These are phyloP conservation scores for Colletotrichum aenigma DNA, from an alignment of 2,329 filamentous ascomycete genomes.

Conservation along the genomic window DNA sequence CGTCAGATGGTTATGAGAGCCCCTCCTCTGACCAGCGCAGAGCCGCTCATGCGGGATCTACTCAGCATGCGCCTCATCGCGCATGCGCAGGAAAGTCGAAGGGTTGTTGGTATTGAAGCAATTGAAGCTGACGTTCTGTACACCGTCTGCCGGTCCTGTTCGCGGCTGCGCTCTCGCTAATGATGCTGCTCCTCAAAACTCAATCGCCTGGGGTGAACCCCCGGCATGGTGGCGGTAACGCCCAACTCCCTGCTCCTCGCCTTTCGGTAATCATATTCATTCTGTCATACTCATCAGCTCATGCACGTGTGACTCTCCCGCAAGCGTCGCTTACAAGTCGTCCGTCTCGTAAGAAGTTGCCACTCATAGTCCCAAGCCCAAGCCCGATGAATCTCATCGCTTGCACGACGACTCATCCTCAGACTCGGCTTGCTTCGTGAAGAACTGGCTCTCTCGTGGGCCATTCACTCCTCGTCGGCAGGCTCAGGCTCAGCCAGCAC, in stretches of 20 bases:
- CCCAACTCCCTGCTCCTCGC: background rate
- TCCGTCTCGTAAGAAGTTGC: background rate
- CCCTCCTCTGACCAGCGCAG: background rate
- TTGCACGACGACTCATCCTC: background rate
- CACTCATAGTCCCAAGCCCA: background rate
- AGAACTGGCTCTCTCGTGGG: background rate
- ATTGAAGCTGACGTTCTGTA: background rate
- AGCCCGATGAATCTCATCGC: background rate
- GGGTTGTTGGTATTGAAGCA: too few relatives aligned
- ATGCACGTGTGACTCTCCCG: background rate
- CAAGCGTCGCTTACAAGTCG: background rate
- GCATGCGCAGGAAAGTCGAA: background rate
- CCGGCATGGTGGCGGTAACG: background rate
- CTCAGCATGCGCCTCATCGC: background rate
- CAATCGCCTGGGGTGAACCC: background rate
- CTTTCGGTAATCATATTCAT: background rate
- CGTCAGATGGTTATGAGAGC: background rate
- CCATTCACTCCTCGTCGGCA: background rate
- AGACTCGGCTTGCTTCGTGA: background rate
- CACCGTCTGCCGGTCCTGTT: background rate
- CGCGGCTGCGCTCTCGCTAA: background rate
- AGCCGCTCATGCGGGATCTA: background rate
- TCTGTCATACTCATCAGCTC: background rate
- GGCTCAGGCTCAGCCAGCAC: slow-evolving; percentile 6
- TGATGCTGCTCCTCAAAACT: background rate